Evolutionary conservation across 768 basidiomycete species (phyloP).

Genomic region (Lactarius hengduanensis): DNA sequence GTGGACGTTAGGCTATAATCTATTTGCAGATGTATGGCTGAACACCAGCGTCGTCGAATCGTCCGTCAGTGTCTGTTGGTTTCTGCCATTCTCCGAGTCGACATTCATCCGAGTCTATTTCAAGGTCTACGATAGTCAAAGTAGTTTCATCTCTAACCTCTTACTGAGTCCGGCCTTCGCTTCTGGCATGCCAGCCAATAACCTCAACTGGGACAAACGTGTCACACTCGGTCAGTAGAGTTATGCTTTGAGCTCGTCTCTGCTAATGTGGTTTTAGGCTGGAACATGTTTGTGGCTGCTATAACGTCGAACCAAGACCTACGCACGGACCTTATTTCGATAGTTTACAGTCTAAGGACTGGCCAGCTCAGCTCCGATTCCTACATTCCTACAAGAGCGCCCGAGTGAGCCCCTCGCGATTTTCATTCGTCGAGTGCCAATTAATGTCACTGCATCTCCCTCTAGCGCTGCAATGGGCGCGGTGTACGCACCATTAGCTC

Average conservation of each 20-base stretch:
- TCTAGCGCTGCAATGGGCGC: constrained; percentile 30
- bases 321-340: constrained; percentile 16
- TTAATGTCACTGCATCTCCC: neutral
- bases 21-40: constrained; percentile 59
- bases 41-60: constrained; percentile 48
- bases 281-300: constrained; percentile 23
- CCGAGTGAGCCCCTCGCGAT: constrained; percentile 14
- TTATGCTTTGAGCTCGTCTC: neutral
- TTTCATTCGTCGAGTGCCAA: neutral
- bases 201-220: neutral
- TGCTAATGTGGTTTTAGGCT: constrained; percentile 12
- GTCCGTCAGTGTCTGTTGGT: constrained; percentile 14
- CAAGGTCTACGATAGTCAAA: constrained; percentile 16
- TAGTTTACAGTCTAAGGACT: neutral
- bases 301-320: neutral
- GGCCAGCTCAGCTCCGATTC: no score
- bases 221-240: neutral
- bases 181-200: constrained; percentile 18
- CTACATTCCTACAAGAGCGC: neutral
- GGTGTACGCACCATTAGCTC: constrained; percentile 30
- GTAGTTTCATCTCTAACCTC: constrained; percentile 9
- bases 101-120: neutral
- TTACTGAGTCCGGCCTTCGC: neutral
- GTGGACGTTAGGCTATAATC: constrained; percentile 63
- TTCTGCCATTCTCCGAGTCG: neutral